These are phyloP conservation scores for Calonectria pauciramosa DNA, from an alignment of 2,329 filamentous ascomycete species.

Conservation along the genomic window DNA sequence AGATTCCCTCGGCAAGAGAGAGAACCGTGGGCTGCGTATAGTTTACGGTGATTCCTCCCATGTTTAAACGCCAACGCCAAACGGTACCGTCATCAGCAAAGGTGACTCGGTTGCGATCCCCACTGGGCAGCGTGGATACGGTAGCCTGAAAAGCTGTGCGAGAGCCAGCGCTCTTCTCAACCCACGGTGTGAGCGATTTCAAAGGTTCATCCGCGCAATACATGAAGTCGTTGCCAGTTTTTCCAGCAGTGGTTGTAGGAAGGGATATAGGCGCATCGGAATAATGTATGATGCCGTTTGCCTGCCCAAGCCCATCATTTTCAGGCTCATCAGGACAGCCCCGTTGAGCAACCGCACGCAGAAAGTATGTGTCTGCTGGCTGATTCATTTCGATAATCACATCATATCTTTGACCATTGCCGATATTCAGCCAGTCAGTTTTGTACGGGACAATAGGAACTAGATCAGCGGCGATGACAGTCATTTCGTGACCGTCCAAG, in stretches of 20 bases:
- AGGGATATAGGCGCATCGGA: neutral
- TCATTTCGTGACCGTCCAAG: neutral
- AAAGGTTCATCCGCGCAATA: neutral
- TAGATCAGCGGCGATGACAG: neutral
- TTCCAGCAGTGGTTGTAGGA: neutral
- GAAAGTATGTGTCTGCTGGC: neutral
- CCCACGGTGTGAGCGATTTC: neutral
- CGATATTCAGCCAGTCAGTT: neutral
- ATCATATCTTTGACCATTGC: neutral
- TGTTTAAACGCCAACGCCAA: neutral
- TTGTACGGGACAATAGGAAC: neutral
- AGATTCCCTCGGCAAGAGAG: neutral
- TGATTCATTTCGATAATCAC: neutral
- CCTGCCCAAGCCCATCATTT: neutral
- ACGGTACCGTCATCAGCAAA: neutral
- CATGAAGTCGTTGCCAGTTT: neutral
- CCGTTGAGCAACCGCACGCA: neutral
- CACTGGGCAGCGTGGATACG: neutral
- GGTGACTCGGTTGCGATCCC: neutral
- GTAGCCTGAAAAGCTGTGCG: neutral
- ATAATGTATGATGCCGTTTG: neutral
- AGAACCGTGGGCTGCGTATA: neutral
- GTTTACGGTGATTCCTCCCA: neutral
- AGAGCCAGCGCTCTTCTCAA: neutral
- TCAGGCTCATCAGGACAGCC: neutral